phyloP scores from a whole-genome alignment of 768 basidiomycete species.

The Tricholoma sp. region DNA sequence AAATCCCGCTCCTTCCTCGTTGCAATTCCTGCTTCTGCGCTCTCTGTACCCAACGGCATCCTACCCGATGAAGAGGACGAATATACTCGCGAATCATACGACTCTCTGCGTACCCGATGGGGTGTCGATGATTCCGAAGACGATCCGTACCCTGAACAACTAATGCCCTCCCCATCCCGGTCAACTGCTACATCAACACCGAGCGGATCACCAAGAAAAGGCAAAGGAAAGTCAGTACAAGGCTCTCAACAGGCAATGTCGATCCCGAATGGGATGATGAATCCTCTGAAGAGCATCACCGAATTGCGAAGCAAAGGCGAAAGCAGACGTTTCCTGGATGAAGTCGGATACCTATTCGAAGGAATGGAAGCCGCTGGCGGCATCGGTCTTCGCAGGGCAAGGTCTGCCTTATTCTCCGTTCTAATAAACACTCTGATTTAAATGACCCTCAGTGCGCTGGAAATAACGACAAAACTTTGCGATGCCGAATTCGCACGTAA shows the following conservation, averaged over 20 bases:
- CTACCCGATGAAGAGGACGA: conserved; percentile 40
- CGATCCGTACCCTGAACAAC: conserved; percentile 42
- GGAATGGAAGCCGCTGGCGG: conserved; percentile 55
- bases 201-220: conserved; percentile 33
- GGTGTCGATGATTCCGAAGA: conserved; percentile 79
- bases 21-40: conserved; percentile 39
- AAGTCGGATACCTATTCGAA: conserved; percentile 82
- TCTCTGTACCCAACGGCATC: conserved; percentile 15
- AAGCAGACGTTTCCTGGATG: conserved; percentile 73
- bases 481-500: conserved; percentile 73
- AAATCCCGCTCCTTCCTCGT: conserved; percentile 78
- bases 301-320: conserved; percentile 80
- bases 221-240: conserved; percentile 28
- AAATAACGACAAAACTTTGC: conserved; percentile 70
- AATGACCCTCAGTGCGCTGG: conserved; percentile 51
- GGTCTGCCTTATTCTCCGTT: conserved; percentile 33
- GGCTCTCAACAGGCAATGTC: conserved; percentile 9
- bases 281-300: conserved; percentile 74
- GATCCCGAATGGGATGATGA: conserved; percentile 58
- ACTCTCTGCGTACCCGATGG: conserved; percentile 70
- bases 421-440: neutral
- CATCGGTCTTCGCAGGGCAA: conserved; percentile 58
- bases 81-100: conserved; percentile 67
- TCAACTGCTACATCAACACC: conserved; percentile 29
- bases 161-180: conserved; percentile 25